Percentiles rank a stretch among this genome's conserved stretches.
Conservation (phyloP, 768 basidiomycete genomes). For the Boletus vinaceobasis region DNA sequence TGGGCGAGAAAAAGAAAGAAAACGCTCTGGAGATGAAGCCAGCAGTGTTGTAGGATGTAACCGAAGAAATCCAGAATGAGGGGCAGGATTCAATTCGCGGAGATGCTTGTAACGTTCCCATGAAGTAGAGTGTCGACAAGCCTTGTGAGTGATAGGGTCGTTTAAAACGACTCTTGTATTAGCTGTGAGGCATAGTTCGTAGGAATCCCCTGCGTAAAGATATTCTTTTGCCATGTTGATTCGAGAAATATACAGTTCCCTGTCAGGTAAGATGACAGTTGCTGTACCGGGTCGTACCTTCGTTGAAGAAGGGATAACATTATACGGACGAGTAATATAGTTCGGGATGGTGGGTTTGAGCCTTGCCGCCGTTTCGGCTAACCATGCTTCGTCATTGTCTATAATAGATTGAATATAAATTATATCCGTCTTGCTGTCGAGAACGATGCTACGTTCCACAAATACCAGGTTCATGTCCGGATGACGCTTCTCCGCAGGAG, state of each 20-base stretch:
- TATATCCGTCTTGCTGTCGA: slow-evolving; percentile 51
- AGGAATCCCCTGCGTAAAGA: slow-evolving; percentile 82
- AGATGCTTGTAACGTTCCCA: slow-evolving; percentile 76
- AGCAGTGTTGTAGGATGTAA: slow-evolving; percentile 74
- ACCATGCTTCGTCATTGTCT: slow-evolving; percentile 59
- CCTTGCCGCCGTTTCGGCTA: slow-evolving; percentile 38
- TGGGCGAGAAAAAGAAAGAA: slow-evolving; percentile 74
- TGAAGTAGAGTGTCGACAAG: slow-evolving; percentile 34
- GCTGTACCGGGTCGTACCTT: slow-evolving; percentile 23
- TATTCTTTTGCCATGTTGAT: slow-evolving; percentile 71
- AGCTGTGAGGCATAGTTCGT: slow-evolving; percentile 89
- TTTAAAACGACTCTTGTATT: slow-evolving; percentile 57
- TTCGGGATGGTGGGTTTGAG: slow-evolving; percentile 14
- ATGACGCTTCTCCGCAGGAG: slow-evolving; percentile 37
- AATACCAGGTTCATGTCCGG: slow-evolving; percentile 75
- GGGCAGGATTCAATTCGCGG: slow-evolving; percentile 79
- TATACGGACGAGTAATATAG: slow-evolving; percentile 11
- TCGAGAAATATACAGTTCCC: slow-evolving; percentile 57
- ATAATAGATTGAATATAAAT: slow-evolving; percentile 65
- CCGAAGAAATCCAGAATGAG: slow-evolving; percentile 79
- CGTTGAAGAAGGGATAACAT: slow-evolving; percentile 23
- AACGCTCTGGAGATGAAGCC: slow-evolving; percentile 89
- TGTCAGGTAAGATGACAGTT: slow-evolving; percentile 52
- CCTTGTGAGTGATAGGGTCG: slow-evolving; percentile 20
- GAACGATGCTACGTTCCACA: slow-evolving; percentile 73